phyloP scores from a whole-genome alignment of 148 eudicot genomes.

The Fagopyrum tataricum region DNA sequence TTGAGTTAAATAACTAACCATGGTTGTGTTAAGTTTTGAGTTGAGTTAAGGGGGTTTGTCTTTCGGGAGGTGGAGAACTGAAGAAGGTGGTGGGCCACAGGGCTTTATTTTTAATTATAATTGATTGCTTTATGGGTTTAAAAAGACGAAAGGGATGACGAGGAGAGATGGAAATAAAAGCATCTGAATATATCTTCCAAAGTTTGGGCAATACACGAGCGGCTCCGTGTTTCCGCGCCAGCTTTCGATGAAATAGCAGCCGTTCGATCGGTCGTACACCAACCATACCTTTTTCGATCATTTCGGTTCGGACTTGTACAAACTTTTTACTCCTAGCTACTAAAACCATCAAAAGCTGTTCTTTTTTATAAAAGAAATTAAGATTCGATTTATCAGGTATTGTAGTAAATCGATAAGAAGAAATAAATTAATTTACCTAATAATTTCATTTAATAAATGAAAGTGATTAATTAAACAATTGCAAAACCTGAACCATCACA shows the following conservation, averaged over 20 bases:
- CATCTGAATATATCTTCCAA: slow-evolving; percentile 28
- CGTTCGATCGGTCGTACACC: slow-evolving; percentile 13
- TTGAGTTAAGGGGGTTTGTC: background rate
- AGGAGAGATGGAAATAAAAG: slow-evolving; percentile 7
- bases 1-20: slow-evolving; percentile 15
- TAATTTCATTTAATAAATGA: too few relatives aligned
- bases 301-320: background rate
- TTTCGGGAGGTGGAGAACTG: slow-evolving; percentile 13
- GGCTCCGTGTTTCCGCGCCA: slow-evolving; percentile 55
- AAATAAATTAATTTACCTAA: too few relatives aligned
- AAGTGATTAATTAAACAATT: too few relatives aligned
- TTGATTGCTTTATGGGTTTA: background rate
- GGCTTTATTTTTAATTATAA: background rate
- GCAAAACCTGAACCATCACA: too few relatives aligned
- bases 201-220: slow-evolving; percentile 46
- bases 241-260: background rate
- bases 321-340: background rate
- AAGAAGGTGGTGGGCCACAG: background rate
- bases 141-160: slow-evolving; percentile 11
- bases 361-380: background rate
- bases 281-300: background rate
- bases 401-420: too few relatives aligned
- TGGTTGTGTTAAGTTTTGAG: slow-evolving; percentile 12
- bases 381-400: too few relatives aligned
- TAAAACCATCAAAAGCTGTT: background rate